Evolutionary conservation across 2,329 filamentous ascomycete species (phyloP), one percentile per base, ranked within the genome.

Genomic region (Camillea tinctor): DNA sequence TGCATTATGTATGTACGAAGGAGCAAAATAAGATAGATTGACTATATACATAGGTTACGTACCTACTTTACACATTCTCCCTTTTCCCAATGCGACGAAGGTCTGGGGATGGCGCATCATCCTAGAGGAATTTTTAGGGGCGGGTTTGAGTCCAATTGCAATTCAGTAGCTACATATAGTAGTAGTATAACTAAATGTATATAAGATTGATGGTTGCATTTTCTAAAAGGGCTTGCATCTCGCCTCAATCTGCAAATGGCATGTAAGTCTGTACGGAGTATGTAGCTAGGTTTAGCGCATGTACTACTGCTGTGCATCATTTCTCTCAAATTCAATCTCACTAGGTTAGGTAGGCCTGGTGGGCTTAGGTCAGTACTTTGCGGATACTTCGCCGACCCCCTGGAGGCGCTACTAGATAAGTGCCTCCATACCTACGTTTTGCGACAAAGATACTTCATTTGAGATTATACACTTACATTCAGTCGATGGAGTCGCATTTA

Each of bases 141-240:
- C 53, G 22, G 19, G 60, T 51, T 26, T 24, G 49, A 50, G 56
- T 55, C 54, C 50, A 22, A 40, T 49, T 44, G 56, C 8, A 52
- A 58, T 30, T 52, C 57, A 59, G 59, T 54, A 56, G 50, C 11
- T 30, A 54, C 17, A 57, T 21, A 44, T 48, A 44, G 52, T 20
- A 30, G 48, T 23, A 55, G 20, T 21, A 52, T 17, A 52, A 52
- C 21, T n/a, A 52, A n/a, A 52, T 22, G 21, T 4, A 6, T 22
- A 52, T 21, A 52, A 52, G 61, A 63, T 58, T 60, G 53, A 63
- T 56, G 61, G 61, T 65, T 63, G 60, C 63, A 63, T 65, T 65
- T 54, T 60, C 51, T 54, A 52, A 23, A 64, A 57, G 48, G 62
- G 61, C 59, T 58, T 63, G 51, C 58, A 36, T 50, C 40, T 55